Evolutionary conservation across 1,139 yeast genomes (phyloP).

Genomic region (Meyerozyma carpophila): DNA sequence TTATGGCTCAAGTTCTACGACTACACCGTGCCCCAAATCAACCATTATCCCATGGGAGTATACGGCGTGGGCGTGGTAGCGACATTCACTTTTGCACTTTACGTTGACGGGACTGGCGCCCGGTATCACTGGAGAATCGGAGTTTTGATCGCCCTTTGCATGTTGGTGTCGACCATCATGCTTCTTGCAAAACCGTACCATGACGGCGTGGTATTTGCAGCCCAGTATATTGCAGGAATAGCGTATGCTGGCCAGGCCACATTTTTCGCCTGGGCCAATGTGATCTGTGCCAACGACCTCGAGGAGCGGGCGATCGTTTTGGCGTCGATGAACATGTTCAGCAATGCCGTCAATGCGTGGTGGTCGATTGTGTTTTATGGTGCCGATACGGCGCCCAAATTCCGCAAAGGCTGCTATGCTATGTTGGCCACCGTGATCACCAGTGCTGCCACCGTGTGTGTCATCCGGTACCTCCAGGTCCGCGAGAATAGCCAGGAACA

Average conservation of each 20-base stretch:
- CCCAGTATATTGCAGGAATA: constrained; percentile 50
- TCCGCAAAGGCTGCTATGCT: constrained; percentile 50
- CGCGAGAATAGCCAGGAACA: not conserved
- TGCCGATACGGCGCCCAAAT: constrained; percentile 47
- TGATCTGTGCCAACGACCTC: constrained; percentile 47
- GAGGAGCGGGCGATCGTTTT: constrained; percentile 55
- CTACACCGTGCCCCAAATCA: constrained; percentile 42
- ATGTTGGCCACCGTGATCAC: constrained; percentile 45
- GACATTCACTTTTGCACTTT: constrained; percentile 41
- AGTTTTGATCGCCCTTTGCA: constrained; percentile 29
- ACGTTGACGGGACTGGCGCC: constrained; percentile 46
- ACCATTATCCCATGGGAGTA: constrained; percentile 55
- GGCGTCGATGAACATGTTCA: constrained; percentile 61
- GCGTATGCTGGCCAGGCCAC: constrained; percentile 55
- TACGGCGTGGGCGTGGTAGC: constrained; percentile 49
- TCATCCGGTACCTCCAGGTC: constrained; percentile 5
- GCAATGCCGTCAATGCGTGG: constrained; percentile 60
- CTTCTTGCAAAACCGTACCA: constrained; percentile 27
- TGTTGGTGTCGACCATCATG: constrained; percentile 43
- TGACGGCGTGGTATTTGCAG: constrained; percentile 38
- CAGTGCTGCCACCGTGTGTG: constrained; percentile 3
- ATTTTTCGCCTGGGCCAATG: constrained; percentile 58
- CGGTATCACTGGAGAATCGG: constrained; percentile 48
- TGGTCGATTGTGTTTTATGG: constrained; percentile 51
- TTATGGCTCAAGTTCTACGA: constrained; percentile 41